Conservation (phyloP, 352 stramenopile genomes). For the Phytopythium litorale region DNA sequence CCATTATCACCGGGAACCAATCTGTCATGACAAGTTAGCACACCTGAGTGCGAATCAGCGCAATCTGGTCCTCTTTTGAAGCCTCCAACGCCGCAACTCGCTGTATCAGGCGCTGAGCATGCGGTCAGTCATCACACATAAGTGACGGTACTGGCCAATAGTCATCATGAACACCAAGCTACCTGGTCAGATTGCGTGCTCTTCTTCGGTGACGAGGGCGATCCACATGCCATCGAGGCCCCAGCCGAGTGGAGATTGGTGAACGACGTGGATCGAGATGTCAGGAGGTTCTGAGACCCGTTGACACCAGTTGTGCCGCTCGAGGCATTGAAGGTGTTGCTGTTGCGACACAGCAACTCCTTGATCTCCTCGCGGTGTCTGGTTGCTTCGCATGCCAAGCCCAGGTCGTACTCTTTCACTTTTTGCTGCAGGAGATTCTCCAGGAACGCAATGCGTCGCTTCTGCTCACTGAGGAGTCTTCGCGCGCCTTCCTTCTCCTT, state of each 20-base stretch:
- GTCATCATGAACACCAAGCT: not conserved
- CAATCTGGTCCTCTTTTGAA: conserved; percentile 66
- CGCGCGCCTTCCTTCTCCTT: conserved; percentile 69
- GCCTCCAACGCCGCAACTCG: conserved; percentile 47
- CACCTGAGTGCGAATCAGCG: conserved; percentile 67
- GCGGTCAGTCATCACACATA: not conserved
- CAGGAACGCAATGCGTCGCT: conserved; percentile 36
- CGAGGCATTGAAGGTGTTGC: conserved; percentile 10
- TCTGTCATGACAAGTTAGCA: not conserved
- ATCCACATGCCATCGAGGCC: not conserved
- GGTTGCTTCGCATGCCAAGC: conserved; percentile 36
- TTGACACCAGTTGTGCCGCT: conserved; percentile 8
- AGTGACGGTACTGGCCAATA: not conserved
- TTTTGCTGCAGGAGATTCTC: conserved; percentile 55
- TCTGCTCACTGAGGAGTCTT: conserved; percentile 50
- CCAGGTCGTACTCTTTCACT: conserved; percentile 54
- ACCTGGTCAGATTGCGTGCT: not conserved
- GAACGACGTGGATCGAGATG: conserved; percentile 13
- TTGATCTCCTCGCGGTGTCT: conserved; percentile 55
- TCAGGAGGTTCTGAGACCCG: not conserved
- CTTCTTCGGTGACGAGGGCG: conserved; percentile 2
- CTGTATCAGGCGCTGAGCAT: conserved; percentile 37
- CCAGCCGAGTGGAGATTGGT: conserved; percentile 10
- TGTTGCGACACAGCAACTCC: conserved; percentile 41
- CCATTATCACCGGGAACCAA: not conserved